Conservation (phyloP, 768 basidiomycete genomes). For the Rhodosporidiobolus sp. region DNA sequence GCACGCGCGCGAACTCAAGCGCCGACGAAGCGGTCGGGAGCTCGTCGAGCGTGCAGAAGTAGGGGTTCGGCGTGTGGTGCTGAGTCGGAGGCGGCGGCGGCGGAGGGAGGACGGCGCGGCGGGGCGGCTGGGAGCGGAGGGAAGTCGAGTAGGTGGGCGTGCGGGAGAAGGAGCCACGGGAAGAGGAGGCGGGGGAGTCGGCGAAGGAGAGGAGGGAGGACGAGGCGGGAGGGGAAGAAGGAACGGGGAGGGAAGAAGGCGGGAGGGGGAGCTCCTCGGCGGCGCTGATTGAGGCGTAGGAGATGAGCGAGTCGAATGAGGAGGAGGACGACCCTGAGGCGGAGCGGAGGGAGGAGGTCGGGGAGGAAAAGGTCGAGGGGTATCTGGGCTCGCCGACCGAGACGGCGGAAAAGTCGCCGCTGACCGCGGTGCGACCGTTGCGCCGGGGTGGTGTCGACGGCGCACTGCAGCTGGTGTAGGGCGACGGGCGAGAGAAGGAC, state of each 20-base stretch:
- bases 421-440: neutral
- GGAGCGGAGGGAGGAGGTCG: conserved; percentile 12
- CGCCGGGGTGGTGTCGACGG: neutral
- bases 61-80: conserved; percentile 4
- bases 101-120: neutral
- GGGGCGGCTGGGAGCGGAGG: neutral
- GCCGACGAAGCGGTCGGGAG: neutral
- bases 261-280: neutral
- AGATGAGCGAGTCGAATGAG: conserved; percentile 27
- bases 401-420: neutral
- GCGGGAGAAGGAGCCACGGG: neutral
- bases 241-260: neutral
- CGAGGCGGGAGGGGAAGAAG: neutral
- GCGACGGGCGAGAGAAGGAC: too few relatives aligned
- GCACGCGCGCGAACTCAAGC: neutral
- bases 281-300: conserved; percentile 13
- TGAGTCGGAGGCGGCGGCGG: too few relatives aligned
- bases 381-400: neutral
- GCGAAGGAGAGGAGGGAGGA: conserved; percentile 4
- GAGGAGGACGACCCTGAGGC: conserved; percentile 12
- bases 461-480: neutral
- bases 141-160: neutral
- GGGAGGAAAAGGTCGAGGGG: conserved; percentile 17
- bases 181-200: neutral
- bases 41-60: conserved; percentile 13